Percentiles rank a stretch among this genome's conserved stretches.
Evolutionary conservation across 192 early-diverging fungal species (phyloP).

Genomic region (Gaertneriomyces sp.): DNA sequence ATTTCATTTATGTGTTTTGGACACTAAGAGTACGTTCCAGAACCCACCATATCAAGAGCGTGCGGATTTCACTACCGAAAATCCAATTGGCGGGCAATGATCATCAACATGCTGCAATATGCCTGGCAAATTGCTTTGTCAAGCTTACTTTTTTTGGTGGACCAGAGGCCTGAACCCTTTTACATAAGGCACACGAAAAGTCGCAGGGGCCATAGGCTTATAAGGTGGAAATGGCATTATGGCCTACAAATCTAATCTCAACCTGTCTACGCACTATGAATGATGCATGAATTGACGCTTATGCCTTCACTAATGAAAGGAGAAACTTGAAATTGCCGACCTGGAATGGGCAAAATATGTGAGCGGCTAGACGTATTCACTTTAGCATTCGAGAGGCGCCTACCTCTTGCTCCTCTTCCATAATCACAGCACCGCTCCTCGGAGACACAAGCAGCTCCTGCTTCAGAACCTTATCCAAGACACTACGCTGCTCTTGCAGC

Average conservation of each 20-base stretch:
- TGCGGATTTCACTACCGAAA: conserved; percentile 31
- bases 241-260: too few relatives aligned
- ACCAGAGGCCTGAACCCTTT: too few relatives aligned
- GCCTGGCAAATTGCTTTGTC: too few relatives aligned
- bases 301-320: background rate
- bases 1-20: background rate
- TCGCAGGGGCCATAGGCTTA: too few relatives aligned
- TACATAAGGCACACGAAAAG: too few relatives aligned
- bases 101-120: too few relatives aligned
- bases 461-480: conserved; percentile 72
- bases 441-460: conserved; percentile 39
- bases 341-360: background rate
- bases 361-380: background rate
- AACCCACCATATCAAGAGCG: conserved; percentile 37
- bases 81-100: conserved; percentile 25
- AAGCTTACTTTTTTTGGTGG: too few relatives aligned
- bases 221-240: too few relatives aligned
- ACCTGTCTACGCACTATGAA: too few relatives aligned
- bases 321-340: background rate
- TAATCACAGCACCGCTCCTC: conserved; percentile 48
- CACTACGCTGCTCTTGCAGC: conserved; percentile 68
- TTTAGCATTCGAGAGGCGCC: background rate
- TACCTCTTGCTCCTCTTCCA: conserved; percentile 84
- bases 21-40: conserved; percentile 1
- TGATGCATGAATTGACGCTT: background rate